Base-by-base conservation (phyloP, 768 basidiomycete species). In the Suillus subluteus region DNA sequence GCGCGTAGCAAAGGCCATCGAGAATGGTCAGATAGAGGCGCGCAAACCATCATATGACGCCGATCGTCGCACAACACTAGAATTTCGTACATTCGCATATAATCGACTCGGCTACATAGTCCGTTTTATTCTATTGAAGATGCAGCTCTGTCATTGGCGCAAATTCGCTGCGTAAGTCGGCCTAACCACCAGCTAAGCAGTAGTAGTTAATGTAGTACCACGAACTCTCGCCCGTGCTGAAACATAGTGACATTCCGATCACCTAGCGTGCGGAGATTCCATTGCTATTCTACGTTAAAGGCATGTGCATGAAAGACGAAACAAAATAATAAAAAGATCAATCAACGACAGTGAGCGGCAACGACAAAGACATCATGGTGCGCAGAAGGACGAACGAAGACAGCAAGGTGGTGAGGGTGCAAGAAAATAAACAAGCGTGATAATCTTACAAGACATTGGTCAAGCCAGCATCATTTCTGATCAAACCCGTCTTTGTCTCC, bases 401-500 rank as follows among this genome's bases (percentile, higher is more conserved):
- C n/a, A 38, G 8, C 15, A 40, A 62, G 41, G 63, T 48, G 21
- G 40, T 6, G 35, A 58, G 30, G 48, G 35, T 21, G 63, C 37
- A 50, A 55, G 18, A 59, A 18, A 63, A 61, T 30, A 40, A 67
- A 66, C n/a, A 48, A 58, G 6, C 58, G 32, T 26, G 12, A 48
- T 46, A 56, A 6, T 43, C 35, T 67, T 66, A 74, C 58, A 40
- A 52, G 56, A 55, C 55, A 52, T 44, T 68, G 23, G 66, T 35
- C 70, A 79, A 62, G 52, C 71, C 65, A 65, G 73, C 70, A 54
- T 73, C 67, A 44, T 67, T 68, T 43, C 82, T 76, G 58, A 83
- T 76, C 44, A 72, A 73, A 48, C 73, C 77, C 9, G 89, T 82
- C 66, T 86, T 82, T 62, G 80, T 79, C 67, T 76, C 81, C 55